Conservation (phyloP, 768 basidiomycete genomes). For the Paxillus ammoniavirescens region DNA sequence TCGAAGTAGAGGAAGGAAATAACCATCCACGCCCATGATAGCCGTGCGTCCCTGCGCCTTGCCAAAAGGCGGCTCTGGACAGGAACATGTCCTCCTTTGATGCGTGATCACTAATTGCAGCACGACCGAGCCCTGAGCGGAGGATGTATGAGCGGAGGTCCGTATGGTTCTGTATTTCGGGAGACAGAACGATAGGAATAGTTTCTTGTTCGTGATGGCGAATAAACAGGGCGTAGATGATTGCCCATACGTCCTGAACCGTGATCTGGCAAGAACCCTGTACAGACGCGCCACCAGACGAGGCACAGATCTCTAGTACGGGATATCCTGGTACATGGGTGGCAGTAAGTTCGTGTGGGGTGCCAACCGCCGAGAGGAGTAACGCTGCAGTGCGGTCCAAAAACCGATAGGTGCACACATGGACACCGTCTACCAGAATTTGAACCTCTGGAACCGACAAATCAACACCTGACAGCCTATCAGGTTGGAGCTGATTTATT, state of each 20-base stretch:
- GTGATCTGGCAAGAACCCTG: constrained; percentile 10
- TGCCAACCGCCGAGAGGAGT: constrained; percentile 18
- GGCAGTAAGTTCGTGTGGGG: constrained; percentile 16
- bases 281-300: background rate
- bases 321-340: constrained; percentile 20
- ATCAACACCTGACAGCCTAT: background rate
- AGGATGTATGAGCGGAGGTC: constrained; percentile 39
- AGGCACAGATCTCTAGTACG: constrained; percentile 13
- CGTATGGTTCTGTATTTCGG: constrained; percentile 24
- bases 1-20: constrained; percentile 29
- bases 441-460: background rate
- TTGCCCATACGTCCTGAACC: constrained; percentile 39
- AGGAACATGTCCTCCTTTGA: constrained; percentile 35
- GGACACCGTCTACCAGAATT: constrained; percentile 8
- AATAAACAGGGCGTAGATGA: constrained; percentile 42
- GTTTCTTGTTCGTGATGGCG: constrained; percentile 38
- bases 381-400: constrained; percentile 10
- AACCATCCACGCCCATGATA: constrained; percentile 34
- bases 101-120: constrained; percentile 2
- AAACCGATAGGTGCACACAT: constrained; percentile 11
- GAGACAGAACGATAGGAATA: constrained; percentile 38
- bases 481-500: background rate
- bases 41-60: constrained; percentile 42
- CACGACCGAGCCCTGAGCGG: constrained; percentile 35
- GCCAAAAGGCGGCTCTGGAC: constrained; percentile 46